Evolutionary conservation across 1,139 yeast species (phyloP).

Genomic region (Hemisphaericaspora xylanilytica): DNA sequence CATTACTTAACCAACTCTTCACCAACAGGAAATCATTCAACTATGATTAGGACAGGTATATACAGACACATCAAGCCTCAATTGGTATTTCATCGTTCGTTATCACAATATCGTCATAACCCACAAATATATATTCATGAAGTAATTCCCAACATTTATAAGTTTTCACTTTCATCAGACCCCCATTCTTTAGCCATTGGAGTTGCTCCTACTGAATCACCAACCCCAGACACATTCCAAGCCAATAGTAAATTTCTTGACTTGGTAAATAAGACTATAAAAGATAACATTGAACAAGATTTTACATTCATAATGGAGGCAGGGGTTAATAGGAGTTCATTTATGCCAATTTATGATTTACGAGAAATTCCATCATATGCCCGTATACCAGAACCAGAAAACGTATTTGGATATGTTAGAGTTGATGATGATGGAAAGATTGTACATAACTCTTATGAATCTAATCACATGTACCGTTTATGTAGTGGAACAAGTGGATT

Average conservation of each 20-base stretch:
- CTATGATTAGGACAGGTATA: conserved; percentile 6
- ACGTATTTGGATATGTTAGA: conserved; percentile 67
- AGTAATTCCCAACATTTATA: conserved; percentile 11
- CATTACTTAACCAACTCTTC: no score
- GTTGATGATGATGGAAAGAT: conserved; percentile 58
- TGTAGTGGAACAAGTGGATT: conserved; percentile 57
- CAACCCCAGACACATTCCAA: conserved; percentile 25
- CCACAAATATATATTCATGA: conserved; percentile 28
- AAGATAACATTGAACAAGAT: conserved; percentile 39
- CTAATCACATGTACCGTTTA: conserved; percentile 58
- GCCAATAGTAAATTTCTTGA: conserved; percentile 29
- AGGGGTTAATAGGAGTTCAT: conserved; percentile 54
- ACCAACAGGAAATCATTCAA: no score
- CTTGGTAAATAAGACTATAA: conserved; percentile 27
- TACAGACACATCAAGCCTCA: not conserved
- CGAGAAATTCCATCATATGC: conserved; percentile 67
- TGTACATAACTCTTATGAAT: conserved; percentile 53
- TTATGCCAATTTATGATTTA: conserved; percentile 72
- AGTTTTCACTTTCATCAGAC: conserved; percentile 17
- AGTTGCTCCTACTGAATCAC: conserved; percentile 11
- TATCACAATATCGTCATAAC: conserved; percentile 19
- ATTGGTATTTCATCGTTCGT: conserved; percentile 3
- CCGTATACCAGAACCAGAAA: conserved; percentile 70
- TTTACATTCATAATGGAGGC: conserved; percentile 63
- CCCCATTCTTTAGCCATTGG: conserved; percentile 34